Conservation (phyloP, 768 basidiomycete species). For the Suillus paluster region DNA sequence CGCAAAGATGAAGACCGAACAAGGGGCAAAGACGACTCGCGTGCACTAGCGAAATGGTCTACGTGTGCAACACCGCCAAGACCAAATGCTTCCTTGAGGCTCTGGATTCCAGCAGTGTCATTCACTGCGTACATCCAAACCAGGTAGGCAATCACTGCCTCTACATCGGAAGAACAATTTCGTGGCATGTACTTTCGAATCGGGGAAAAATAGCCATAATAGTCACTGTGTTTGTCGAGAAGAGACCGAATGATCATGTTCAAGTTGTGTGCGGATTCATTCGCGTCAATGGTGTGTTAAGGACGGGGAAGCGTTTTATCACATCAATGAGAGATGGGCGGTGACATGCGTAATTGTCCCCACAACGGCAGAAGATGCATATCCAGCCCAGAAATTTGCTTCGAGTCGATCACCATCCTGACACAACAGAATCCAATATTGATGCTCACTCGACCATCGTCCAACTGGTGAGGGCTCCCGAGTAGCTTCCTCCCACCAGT, state of each 20-base stretch:
- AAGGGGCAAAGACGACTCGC: constrained; percentile 30
- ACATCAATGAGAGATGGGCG: too few relatives aligned
- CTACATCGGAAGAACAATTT: constrained; percentile 77
- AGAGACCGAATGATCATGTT: background rate
- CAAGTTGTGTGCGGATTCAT: too few relatives aligned
- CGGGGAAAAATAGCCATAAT: constrained; percentile 66
- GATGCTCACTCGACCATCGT: too few relatives aligned
- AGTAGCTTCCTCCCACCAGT: too few relatives aligned
- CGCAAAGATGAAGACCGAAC: background rate
- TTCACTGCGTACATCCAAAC: constrained; percentile 57
- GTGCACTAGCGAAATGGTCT: constrained; percentile 68
- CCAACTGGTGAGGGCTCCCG: too few relatives aligned
- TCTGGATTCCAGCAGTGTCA: constrained; percentile 50
- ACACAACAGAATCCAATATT: too few relatives aligned
- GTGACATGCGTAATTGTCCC: too few relatives aligned
- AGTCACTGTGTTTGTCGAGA: constrained; percentile 17
- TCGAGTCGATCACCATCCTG: too few relatives aligned
- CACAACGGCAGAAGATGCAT: too few relatives aligned
- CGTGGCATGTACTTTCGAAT: constrained; percentile 66
- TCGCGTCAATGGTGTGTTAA: too few relatives aligned
- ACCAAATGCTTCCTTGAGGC: constrained; percentile 62
- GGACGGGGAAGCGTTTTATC: too few relatives aligned
- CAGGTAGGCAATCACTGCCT: constrained; percentile 63
- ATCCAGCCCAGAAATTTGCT: too few relatives aligned
- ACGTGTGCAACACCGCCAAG: constrained; percentile 58